Base-by-base conservation (phyloP, 2,329 filamentous ascomycete genomes). In the Phialophora expanda region DNA sequence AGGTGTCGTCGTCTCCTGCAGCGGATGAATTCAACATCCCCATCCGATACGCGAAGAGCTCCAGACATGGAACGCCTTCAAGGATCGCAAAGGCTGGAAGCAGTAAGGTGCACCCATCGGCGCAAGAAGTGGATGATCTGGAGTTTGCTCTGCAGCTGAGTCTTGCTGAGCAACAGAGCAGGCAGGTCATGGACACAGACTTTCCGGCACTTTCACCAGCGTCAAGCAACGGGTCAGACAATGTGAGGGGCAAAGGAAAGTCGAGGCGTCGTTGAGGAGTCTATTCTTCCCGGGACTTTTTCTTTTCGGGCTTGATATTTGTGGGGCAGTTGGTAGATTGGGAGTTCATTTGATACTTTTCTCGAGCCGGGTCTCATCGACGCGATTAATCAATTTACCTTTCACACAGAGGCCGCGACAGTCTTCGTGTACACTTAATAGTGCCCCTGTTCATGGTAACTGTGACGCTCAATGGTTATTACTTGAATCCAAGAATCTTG, bases 71-170 rank as follows among this genome's bases (percentile, higher is more conserved):
- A 73, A 69, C 69, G 24, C 69, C 71, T 24, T 62, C 24, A 44
- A 64, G 57, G 12, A 62, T 62, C 26, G 46, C 69, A 17, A 72
- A 63, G 62, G 70, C 75, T 20, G 77, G 75, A 68, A 73, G 78
- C 69, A 76, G 79, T 74, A 70, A 78, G 75, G 28, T 76, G 72
- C 71, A 46, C 38, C 30, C 55, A 20, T 24, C 62, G 7, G 46
- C 81, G 74, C 71, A 77, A 46, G 84, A 87, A 72, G 76, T 85
- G 68, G 81, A 82, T 53, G 87, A 89, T 74, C 73, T 89, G 34
- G 85, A 88, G 66, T 86, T 86, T 73, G 87, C 87, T 0, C 76
- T 89, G 67, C 86, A 87, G 74, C 74, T 89, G 28, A 89, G 87
- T 74, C 78, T 89, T 57, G 86, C 82, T 0, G 86, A 89, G 71